Conservation (phyloP, 108 stramenopile species). For the Skeletonema grethae region DNA sequence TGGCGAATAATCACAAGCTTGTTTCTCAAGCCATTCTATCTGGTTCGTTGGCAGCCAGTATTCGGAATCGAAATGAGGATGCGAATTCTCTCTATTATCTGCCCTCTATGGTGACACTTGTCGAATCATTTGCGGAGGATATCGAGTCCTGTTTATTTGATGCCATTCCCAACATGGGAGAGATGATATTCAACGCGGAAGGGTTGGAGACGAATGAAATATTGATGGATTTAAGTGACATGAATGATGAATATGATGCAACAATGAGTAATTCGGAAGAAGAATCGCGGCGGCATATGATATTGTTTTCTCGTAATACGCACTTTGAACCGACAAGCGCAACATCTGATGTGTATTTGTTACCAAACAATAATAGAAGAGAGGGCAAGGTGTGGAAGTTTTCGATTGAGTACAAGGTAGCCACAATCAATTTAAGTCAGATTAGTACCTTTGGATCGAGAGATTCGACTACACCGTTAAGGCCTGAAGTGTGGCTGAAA, state of each 20-base stretch:
- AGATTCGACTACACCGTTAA: constrained; percentile 28
- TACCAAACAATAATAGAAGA: constrained; percentile 11
- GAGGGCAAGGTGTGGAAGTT: constrained; percentile 35
- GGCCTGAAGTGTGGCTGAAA: constrained; percentile 48
- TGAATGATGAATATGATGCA: constrained; percentile 4
- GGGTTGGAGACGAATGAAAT: constrained; percentile 40
- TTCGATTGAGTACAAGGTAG: constrained; percentile 41
- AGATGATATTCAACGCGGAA: constrained; percentile 32
- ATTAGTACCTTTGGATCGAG: constrained; percentile 21
- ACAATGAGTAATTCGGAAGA: not conserved
- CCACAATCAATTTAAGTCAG: constrained; percentile 32
- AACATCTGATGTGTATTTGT: constrained; percentile 38
- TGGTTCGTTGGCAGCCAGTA: constrained; percentile 37
- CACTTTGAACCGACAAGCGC: constrained; percentile 34
- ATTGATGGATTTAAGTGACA: constrained; percentile 26
- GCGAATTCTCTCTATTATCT: constrained; percentile 25
- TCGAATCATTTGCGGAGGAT: constrained; percentile 34
- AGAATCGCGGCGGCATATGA: not conserved
- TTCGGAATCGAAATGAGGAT: constrained; percentile 20
- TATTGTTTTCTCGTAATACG: constrained; percentile 36
- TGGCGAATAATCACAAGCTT: constrained; percentile 27
- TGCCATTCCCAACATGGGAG: constrained; percentile 13
- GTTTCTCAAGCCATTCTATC: constrained; percentile 24
- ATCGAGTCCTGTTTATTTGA: constrained; percentile 2
- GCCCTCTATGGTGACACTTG: constrained; percentile 33